Base-by-base conservation (phyloP, 257 asterid species). In the Nicotiana tomentosiformis region DNA sequence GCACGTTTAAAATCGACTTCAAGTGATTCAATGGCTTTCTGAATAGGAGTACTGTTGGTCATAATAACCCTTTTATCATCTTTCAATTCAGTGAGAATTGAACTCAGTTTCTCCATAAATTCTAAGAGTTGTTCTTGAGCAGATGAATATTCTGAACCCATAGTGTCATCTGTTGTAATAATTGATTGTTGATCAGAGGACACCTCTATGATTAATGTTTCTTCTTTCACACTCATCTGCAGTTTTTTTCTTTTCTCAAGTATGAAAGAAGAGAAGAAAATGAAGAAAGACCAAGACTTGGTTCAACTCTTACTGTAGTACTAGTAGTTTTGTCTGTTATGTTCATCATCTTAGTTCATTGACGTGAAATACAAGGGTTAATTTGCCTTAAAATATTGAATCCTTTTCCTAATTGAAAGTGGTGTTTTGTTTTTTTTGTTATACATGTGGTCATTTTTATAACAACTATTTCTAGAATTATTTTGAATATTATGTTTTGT, bases 21-120 rank as follows among this genome's bases (percentile, higher is more conserved):
- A 1, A 95, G 90, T 10, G 99, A 91, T 46, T 90, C 92, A 14
- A 93, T 76, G 10, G 97, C 97, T 78, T 90, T 89, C 86, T 86
- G 89, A 60, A 92, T 81, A 5, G 89, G 90, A 17, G 92, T 91
- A 20, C 79, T 76, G 60, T 83, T 90, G 7, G 78, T 74, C 23
- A 85, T 64, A 55, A 85, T 57, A 26, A 49, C 16, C 16, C 64
- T 90, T 0, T 80, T 43, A 46, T 87, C 87, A 0, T 84, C 86
- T 88, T 86, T 92, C 87, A 93, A 88, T 60, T 90, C 96, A 68
- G 55, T 81, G 33, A 93, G 86, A 80, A 95, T 83, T 32, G 97
- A 97, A 61, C 84, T 85, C 15, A 95, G 85, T 76, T 87, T 95
- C 66, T 91, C 94, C 33, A 94, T 85, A 64, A 92, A 88, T 56